Conservation (phyloP, 768 basidiomycete genomes). For the Serendipita sp. region DNA sequence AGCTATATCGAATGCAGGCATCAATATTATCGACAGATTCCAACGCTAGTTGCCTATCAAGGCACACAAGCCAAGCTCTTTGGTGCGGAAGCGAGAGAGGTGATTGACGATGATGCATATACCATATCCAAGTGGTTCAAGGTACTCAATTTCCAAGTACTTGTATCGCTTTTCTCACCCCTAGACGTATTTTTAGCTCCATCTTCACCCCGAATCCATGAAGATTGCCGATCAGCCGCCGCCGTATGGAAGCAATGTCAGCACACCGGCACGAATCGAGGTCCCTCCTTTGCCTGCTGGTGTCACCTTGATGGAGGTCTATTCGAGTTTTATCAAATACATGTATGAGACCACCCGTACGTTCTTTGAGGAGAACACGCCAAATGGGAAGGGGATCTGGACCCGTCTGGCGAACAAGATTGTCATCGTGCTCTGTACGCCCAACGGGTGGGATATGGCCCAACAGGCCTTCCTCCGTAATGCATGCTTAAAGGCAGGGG, state of each 20-base stretch:
- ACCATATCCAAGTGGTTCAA: neutral
- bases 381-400: conserved; percentile 14
- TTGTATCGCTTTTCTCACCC: neutral
- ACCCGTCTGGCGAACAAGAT: conserved; percentile 12
- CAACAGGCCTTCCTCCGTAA: conserved; percentile 17
- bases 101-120: neutral
- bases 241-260: neutral
- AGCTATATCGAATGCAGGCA: neutral
- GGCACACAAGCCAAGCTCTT: neutral
- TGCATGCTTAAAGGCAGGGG: conserved; percentile 16
- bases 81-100: neutral
- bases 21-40: neutral
- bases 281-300: conserved; percentile 13
- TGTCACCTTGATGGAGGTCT: conserved; percentile 15
- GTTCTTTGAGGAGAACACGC: conserved; percentile 15
- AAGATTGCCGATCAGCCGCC: neutral
- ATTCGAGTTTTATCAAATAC: conserved; percentile 17
- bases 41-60: neutral
- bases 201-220: neutral
- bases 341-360: conserved; percentile 14
- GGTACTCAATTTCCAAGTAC: neutral
- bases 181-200: neutral
- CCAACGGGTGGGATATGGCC: conserved; percentile 16
- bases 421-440: conserved; percentile 16
- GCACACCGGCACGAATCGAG: neutral